Percentiles rank a stretch among this genome's conserved stretches.
phyloP scores from a whole-genome alignment of 306 rosid species.

The Fagus crenata region DNA sequence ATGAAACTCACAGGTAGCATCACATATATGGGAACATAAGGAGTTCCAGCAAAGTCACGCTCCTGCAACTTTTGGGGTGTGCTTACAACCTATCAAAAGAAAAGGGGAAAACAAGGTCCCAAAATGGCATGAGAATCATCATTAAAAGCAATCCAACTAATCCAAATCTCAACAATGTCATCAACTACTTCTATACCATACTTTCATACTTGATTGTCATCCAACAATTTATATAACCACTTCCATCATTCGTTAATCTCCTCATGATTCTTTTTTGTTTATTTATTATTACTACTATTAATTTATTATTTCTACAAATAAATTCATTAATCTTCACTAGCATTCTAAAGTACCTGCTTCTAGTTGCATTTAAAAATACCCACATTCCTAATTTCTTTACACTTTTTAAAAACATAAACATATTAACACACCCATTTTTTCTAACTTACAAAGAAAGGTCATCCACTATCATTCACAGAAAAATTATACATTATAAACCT shows the following conservation, averaged over 20 bases:
- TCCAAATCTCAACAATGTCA: not conserved
- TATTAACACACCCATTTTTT: not conserved
- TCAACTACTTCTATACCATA: not conserved
- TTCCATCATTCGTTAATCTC: not conserved
- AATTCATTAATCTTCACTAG: not conserved
- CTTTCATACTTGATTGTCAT: not conserved
- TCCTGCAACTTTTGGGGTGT: conserved; percentile 52
- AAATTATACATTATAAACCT: not conserved
- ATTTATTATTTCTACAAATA: not conserved
- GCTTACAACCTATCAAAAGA: conserved; percentile 57
- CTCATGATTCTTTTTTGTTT: not conserved
- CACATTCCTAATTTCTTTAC: not conserved
- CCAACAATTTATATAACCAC: not conserved
- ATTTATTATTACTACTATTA: not conserved
- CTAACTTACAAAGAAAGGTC: not conserved
- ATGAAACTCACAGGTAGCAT: conserved; percentile 77
- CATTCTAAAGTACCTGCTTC: not conserved
- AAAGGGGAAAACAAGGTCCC: not conserved
- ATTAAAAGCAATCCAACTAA: not conserved
- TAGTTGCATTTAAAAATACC: not conserved
- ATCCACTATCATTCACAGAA: no score
- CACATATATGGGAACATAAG: conserved; percentile 83
- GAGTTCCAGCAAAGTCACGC: conserved; percentile 73
- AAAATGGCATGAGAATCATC: not conserved
- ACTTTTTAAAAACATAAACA: not conserved